Percentiles rank a stretch among this genome's conserved stretches.
These are phyloP conservation scores for Ascosphaera apis DNA, from an alignment of 2,329 filamentous ascomycete genomes.

Conservation along the genomic window DNA sequence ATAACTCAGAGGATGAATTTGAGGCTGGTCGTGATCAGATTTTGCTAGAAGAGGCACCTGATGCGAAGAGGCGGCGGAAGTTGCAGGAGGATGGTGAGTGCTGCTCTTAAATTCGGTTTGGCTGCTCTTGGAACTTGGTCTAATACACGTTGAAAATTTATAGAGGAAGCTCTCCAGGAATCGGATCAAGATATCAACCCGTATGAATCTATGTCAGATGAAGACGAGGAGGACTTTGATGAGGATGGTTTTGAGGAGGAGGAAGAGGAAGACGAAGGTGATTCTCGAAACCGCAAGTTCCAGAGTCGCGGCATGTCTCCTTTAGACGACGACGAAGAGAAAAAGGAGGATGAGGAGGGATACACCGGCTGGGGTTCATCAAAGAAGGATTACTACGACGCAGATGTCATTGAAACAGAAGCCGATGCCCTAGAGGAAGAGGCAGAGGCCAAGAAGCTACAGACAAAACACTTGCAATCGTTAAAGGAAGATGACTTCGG, in stretches of 20 bases:
- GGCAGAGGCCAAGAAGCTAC: constrained; percentile 62
- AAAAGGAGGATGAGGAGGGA: constrained; percentile 33
- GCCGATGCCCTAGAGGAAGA: constrained; percentile 75
- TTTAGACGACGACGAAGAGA: constrained; percentile 14
- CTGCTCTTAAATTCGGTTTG: too few relatives aligned
- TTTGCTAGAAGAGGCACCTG: constrained; percentile 57
- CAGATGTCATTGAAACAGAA: constrained; percentile 50
- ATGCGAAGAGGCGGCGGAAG: constrained; percentile 53
- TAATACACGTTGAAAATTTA: constrained; percentile 6
- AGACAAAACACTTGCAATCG: constrained; percentile 71
- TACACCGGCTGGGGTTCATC: constrained; percentile 66
- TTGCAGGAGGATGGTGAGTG: constrained; percentile 38
- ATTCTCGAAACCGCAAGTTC: constrained; percentile 6
- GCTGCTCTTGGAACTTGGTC: too few relatives aligned
- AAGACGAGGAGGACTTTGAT: constrained; percentile 20
- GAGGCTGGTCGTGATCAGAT: constrained; percentile 71
- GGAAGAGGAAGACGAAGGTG: constrained; percentile 14
- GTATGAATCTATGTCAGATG: constrained; percentile 21
- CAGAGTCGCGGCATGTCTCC: constrained; percentile 5
- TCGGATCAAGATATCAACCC: constrained; percentile 41
- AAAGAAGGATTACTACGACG: constrained; percentile 79
- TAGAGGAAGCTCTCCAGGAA: constrained; percentile 33
- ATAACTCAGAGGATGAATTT: constrained; percentile 86
- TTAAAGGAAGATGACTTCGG: constrained; percentile 87
- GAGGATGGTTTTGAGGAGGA: constrained; percentile 16